phyloP scores from a whole-genome alignment of 768 basidiomycete species.

The Boletus speciosus region DNA sequence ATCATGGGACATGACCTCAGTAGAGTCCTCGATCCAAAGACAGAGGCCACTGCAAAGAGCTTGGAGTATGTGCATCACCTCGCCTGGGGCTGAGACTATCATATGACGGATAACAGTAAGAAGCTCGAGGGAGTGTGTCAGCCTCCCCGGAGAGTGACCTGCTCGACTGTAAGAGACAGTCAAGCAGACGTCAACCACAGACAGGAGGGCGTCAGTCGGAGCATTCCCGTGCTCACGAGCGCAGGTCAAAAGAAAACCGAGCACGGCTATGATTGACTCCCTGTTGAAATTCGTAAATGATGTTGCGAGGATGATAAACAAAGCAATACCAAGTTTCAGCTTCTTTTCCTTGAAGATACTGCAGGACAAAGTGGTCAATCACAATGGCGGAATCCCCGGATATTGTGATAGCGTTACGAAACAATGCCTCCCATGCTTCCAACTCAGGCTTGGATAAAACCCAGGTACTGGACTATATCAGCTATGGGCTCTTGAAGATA shows the following conservation, averaged over 20 bases:
- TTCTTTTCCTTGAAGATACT: constrained; percentile 12
- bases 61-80: constrained; percentile 36
- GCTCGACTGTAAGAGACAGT: constrained; percentile 32
- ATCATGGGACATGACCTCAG: constrained; percentile 35
- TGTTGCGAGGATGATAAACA: background rate
- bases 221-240: constrained; percentile 2
- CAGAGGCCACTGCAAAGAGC: constrained; percentile 39
- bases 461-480: constrained; percentile 39
- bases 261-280: constrained; percentile 18
- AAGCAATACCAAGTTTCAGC: constrained; percentile 22
- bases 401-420: constrained; percentile 31
- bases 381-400: constrained; percentile 12
- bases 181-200: constrained; percentile 31
- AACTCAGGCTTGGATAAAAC: constrained; percentile 40
- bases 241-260: constrained; percentile 16
- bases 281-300: constrained; percentile 16
- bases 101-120: constrained; percentile 35
- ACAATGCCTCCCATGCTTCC: constrained; percentile 39
- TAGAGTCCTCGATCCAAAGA: constrained; percentile 53
- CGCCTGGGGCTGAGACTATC: constrained; percentile 25
- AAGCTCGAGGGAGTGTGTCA: constrained; percentile 33
- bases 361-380: constrained; percentile 12
- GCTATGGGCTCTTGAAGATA: background rate
- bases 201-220: constrained; percentile 25
- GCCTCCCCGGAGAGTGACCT: constrained; percentile 20